A percentile compares a stretch with the other conserved stretches of the same genome.
These are phyloP conservation scores for Rauvolfia tetraphylla DNA, from an alignment of 257 asterid genomes.

Conservation along the genomic window DNA sequence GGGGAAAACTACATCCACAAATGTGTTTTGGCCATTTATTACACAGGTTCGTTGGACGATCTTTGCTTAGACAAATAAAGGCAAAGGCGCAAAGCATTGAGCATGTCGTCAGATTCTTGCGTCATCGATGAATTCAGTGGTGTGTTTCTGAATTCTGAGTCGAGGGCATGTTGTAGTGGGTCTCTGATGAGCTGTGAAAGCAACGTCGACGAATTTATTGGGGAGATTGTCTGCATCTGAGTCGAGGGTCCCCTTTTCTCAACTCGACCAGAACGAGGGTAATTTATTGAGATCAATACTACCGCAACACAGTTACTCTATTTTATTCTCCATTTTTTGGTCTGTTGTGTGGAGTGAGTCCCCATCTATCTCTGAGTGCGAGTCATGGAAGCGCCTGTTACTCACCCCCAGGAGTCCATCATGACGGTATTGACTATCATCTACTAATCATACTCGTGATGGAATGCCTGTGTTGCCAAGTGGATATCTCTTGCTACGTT, in stretches of 20 bases:
- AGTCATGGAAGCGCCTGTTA: too few relatives aligned
- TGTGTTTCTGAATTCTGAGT: too few relatives aligned
- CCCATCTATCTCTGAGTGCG: too few relatives aligned
- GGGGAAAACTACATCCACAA: too few relatives aligned
- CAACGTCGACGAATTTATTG: conserved; percentile 6
- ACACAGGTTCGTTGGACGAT: background rate
- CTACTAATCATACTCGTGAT: background rate
- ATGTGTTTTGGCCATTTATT: background rate
- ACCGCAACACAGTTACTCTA: too few relatives aligned
- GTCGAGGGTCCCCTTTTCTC: too few relatives aligned
- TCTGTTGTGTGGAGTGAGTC: background rate
- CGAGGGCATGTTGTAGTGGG: background rate
- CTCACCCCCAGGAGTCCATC: background rate
- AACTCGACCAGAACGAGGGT: too few relatives aligned
- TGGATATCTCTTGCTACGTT: background rate
- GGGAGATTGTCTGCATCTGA: conserved; percentile 7
- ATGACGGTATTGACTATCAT: background rate
- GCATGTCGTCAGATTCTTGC: conserved; percentile 13
- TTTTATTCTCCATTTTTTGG: too few relatives aligned
- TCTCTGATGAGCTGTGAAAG: conserved; percentile 5
- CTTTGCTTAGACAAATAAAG: background rate
- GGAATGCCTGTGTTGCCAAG: too few relatives aligned
- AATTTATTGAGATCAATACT: too few relatives aligned
- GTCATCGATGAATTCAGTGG: too few relatives aligned
- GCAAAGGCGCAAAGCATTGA: too few relatives aligned